phyloP scores from a whole-genome alignment of 2,329 filamentous ascomycete genomes.

The Xylariales sp. region DNA sequence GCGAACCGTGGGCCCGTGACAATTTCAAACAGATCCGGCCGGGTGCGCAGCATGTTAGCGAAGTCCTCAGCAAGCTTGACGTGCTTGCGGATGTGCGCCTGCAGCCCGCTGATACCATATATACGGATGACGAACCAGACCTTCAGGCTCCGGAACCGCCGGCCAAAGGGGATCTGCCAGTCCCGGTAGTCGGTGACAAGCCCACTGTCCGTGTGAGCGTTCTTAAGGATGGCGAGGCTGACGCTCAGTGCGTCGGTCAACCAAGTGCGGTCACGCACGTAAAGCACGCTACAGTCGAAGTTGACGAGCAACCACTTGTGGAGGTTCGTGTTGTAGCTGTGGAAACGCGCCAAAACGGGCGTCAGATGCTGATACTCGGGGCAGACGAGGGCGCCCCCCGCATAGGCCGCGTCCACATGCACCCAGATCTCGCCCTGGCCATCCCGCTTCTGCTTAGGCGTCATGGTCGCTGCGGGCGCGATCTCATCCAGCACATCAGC shows the following conservation, averaged over 20 bases:
- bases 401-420: constrained; percentile 93
- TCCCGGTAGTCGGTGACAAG: constrained; percentile 95
- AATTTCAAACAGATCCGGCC: constrained; percentile 79
- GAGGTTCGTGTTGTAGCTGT: constrained; percentile 95
- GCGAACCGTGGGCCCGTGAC: constrained; percentile 81
- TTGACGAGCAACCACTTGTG: constrained; percentile 98
- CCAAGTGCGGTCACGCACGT: constrained; percentile 77
- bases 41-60: constrained; percentile 65
- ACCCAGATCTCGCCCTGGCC: constrained; percentile 77
- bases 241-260: constrained; percentile 78
- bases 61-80: constrained; percentile 78
- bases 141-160: constrained; percentile 89
- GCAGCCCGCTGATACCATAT: constrained; percentile 82
- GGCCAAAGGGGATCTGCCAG: constrained; percentile 94
- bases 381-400: constrained; percentile 83
- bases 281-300: constrained; percentile 87
- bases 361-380: constrained; percentile 79
- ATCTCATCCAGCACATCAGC: constrained; percentile 59
- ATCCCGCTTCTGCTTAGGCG: constrained; percentile 29
- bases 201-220: constrained; percentile 81
- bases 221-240: constrained; percentile 80
- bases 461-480: constrained; percentile 38
- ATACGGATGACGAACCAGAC: constrained; percentile 93
- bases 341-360: constrained; percentile 72
- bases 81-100: constrained; percentile 76